These are phyloP conservation scores for Buxus sempervirens DNA, from an alignment of 164 flowering plant genomes.

Conservation along the genomic window DNA sequence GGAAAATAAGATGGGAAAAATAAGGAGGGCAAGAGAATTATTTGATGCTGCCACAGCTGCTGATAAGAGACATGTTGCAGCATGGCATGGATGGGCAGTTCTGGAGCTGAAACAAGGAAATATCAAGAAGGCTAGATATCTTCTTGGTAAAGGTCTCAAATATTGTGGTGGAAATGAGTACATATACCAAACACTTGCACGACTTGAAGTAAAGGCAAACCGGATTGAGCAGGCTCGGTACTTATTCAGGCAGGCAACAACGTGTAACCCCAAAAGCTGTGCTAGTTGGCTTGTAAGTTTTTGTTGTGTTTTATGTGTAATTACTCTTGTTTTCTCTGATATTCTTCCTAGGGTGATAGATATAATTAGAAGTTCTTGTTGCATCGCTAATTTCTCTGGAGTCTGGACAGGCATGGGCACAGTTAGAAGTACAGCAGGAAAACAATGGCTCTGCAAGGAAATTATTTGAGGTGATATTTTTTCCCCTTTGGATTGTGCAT, in stretches of 20 bases:
- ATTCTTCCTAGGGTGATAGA: background rate
- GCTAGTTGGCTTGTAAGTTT: constrained; percentile 97
- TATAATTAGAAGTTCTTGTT: constrained; percentile 5
- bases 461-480: constrained; percentile 68
- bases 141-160: constrained; percentile 82
- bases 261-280: constrained; percentile 87
- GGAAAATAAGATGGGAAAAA: constrained; percentile 79
- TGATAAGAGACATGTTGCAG: constrained; percentile 78
- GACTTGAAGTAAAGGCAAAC: constrained; percentile 78
- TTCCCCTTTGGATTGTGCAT: background rate
- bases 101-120: constrained; percentile 87
- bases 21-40: constrained; percentile 75
- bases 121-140: constrained; percentile 73
- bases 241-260: constrained; percentile 86
- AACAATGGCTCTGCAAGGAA: constrained; percentile 52
- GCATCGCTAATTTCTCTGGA: constrained; percentile 4
- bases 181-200: constrained; percentile 83
- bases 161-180: constrained; percentile 86
- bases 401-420: constrained; percentile 83
- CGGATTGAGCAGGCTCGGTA: constrained; percentile 76
- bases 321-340: background rate
- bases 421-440: constrained; percentile 75
- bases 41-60: constrained; percentile 99
- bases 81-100: constrained; percentile 99
- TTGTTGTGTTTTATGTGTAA: background rate